Percentiles rank a stretch among this genome's conserved stretches.
Evolutionary conservation across 1,284 basidiomycete genomes (phyloP).

Genomic region (Rhodotorula sp.): DNA sequence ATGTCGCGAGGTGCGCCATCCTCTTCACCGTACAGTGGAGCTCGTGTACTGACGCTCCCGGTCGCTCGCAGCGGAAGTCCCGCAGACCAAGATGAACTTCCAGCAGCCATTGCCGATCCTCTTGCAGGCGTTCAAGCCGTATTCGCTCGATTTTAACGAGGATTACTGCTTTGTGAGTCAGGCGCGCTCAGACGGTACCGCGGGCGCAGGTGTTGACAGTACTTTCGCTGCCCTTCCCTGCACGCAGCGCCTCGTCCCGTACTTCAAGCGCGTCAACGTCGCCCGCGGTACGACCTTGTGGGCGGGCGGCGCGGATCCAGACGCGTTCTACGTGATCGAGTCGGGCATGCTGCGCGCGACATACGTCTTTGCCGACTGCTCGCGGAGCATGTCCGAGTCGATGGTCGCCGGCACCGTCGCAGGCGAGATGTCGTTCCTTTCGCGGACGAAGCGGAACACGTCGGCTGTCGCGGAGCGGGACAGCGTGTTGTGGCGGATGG

Average conservation of each 20-base stretch:
- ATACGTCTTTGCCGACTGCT: slow-evolving; percentile 57
- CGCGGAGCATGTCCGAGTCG: slow-evolving; percentile 61
- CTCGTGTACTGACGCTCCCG: slow-evolving; percentile 53
- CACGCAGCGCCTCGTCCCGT: slow-evolving; percentile 57
- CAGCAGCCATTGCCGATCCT: slow-evolving; percentile 56
- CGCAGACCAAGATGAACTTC: slow-evolving; percentile 34
- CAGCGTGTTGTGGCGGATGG: slow-evolving; percentile 75
- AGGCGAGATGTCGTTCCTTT: slow-evolving; percentile 79
- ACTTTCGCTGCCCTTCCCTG: not conserved
- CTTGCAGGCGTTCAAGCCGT: slow-evolving; percentile 48
- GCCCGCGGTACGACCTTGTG: slow-evolving; percentile 68
- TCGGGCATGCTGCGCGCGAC: slow-evolving; percentile 72
- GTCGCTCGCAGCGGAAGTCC: slow-evolving; percentile 12
- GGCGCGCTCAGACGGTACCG: not conserved
- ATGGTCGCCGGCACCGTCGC: slow-evolving; percentile 91
- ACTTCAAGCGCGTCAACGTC: slow-evolving; percentile 65
- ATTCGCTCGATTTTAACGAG: slow-evolving; percentile 51
- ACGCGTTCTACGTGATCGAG: slow-evolving; percentile 79
- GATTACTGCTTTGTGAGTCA: slow-evolving; percentile 38
- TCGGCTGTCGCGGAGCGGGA: slow-evolving; percentile 76
- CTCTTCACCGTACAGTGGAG: no score
- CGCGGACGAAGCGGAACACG: slow-evolving; percentile 74
- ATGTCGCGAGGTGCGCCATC: slow-evolving; percentile 19
- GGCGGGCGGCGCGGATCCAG: slow-evolving; percentile 68
- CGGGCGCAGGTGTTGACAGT: not conserved